Base-by-base conservation (phyloP, 2,329 filamentous ascomycete species). In the Xylariaceae sp. region DNA sequence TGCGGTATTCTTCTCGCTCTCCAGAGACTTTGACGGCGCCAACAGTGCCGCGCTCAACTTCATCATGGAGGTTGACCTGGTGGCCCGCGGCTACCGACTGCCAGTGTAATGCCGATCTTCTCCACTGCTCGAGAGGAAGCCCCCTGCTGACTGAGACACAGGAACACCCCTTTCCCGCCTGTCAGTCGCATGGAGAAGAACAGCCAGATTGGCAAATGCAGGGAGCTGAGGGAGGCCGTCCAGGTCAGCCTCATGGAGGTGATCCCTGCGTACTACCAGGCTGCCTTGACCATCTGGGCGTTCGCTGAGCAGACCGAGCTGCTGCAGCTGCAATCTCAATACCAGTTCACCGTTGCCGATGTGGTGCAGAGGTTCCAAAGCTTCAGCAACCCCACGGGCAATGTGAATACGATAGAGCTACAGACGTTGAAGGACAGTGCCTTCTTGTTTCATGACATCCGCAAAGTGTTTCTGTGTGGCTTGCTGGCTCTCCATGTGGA, bases 271-370 rank as follows among this genome's bases (percentile, higher is more conserved):
- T 88, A 89, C 50, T 75, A 80, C 33, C 75, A 84, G 45, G 78
- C 83, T 10, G 82, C 80, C 42, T 67, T 70, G 25, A 68, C 69
- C 3, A 66, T 96, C 14, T 80, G 80, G 52, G 74, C 73, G 1
- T 77, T 94, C 35, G 77, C 89, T 2, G 80, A 89, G 54, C 76
- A 83, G 50, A 74, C 83, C 31, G 85, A 94, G 51, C 64, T 98
- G 27, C 87, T 94, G 48, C 92, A 88, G 59, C 94, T 94, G 55
- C 84, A 92, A 50, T 90, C 96, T 52, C 83, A 90, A 39, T 89
- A 90, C 53, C 84, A 89, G 45, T 77, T 90, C 39, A 83, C 75
- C 40, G 72, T 80, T 37, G 73, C 79, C 36, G 83, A 89, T 54
- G 75, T 86, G 22, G 70, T 75, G 14, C 81, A 86, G 47, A 75